A percentile compares a stretch with the other conserved stretches of the same genome.
Conservation (phyloP, 495 filamentous ascomycete genomes). For the Penicillium egyptiacum region DNA sequence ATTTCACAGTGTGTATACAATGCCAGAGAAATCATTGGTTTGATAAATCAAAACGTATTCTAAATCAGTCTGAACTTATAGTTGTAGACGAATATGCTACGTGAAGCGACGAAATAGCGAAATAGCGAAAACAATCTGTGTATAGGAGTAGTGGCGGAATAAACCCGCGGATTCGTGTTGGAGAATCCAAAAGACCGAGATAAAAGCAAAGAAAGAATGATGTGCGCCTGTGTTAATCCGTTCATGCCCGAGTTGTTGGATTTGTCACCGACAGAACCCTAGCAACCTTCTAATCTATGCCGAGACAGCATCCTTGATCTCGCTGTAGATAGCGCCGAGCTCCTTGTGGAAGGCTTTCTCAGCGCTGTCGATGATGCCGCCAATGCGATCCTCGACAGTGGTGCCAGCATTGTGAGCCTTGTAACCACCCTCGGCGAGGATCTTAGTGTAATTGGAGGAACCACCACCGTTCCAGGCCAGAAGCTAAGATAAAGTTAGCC, state of each 20-base stretch:
- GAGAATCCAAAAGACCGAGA: slow-evolving; percentile 19
- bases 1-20: not conserved
- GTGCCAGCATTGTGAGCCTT: slow-evolving; percentile 25
- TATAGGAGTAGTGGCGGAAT: slow-evolving; percentile 17
- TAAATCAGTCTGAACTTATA: slow-evolving; percentile 32
- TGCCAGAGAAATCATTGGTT: not conserved
- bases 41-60: slow-evolving; percentile 21
- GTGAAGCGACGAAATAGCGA: slow-evolving; percentile 26
- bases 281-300: slow-evolving; percentile 34
- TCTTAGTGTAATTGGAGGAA: slow-evolving; percentile 82
- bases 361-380: slow-evolving; percentile 36
- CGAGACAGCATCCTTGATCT: slow-evolving; percentile 45
- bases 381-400: slow-evolving; percentile 30
- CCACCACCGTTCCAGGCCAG: slow-evolving; percentile 99
- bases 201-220: slow-evolving; percentile 28
- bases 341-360: slow-evolving; percentile 41
- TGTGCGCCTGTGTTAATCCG: slow-evolving; percentile 37
- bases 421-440: slow-evolving; percentile 65
- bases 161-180: slow-evolving; percentile 20
- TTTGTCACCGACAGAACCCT: slow-evolving; percentile 25
- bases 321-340: slow-evolving; percentile 49
- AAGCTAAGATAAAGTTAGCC: slow-evolving; percentile 56
- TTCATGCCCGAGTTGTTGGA: slow-evolving; percentile 27
- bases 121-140: slow-evolving; percentile 22
- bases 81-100: slow-evolving; percentile 36